phyloP scores from a whole-genome alignment of 306 rosid genomes.

The Cucurbita pepo region DNA sequence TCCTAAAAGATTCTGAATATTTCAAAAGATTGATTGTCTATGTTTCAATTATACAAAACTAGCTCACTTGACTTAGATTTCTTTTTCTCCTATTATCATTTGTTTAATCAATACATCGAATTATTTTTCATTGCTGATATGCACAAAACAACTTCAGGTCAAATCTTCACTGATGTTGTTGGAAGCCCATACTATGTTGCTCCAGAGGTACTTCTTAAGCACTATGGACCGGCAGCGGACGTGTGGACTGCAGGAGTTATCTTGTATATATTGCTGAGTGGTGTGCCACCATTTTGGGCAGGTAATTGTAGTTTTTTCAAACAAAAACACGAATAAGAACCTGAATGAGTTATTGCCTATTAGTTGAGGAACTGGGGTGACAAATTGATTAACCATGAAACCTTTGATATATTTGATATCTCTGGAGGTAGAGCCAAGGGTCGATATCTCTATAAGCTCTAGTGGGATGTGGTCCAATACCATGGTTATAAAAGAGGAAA shows the following conservation, averaged over 20 bases:
- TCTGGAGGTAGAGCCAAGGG: not conserved
- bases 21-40: not conserved
- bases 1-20: not conserved
- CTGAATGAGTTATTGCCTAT: constrained; percentile 2
- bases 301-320: constrained; percentile 22
- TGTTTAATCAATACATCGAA: not conserved
- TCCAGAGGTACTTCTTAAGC: constrained; percentile 75
- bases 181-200: constrained; percentile 80
- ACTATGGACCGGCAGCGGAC: constrained; percentile 68
- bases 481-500: not conserved
- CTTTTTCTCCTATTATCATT: not conserved
- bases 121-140: constrained; percentile 4
- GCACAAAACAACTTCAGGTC: constrained; percentile 23
- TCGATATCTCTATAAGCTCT: not conserved
- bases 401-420: not conserved
- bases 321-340: not conserved
- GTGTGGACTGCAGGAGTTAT: constrained; percentile 81
- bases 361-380: not conserved
- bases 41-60: not conserved
- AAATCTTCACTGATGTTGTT: constrained; percentile 62
- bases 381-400: not conserved
- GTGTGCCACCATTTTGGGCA: constrained; percentile 81
- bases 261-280: constrained; percentile 58
- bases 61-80: not conserved
- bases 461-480: not conserved